These are phyloP conservation scores for Cucumis melo DNA, from an alignment of 306 rosid genomes.

Conservation along the genomic window DNA sequence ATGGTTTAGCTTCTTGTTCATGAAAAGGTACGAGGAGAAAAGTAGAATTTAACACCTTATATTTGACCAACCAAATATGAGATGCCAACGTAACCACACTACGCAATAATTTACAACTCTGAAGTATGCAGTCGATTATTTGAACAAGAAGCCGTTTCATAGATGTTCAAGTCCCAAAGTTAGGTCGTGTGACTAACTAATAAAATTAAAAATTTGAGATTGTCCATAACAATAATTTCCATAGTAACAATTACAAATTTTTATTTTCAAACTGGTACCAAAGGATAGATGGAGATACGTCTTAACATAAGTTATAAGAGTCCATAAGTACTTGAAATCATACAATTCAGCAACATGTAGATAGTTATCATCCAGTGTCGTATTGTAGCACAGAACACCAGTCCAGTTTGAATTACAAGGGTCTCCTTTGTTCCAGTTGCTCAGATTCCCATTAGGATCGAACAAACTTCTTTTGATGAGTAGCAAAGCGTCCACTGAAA, in stretches of 20 bases:
- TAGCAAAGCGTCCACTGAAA: slow-evolving; percentile 64
- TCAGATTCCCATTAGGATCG: slow-evolving; percentile 64
- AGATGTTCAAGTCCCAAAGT: not conserved
- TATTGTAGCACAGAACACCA: slow-evolving; percentile 61
- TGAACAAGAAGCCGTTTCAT: not conserved
- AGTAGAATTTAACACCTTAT: not conserved
- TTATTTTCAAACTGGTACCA: not conserved
- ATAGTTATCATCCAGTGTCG: slow-evolving; percentile 36
- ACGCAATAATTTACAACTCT: not conserved
- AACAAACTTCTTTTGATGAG: slow-evolving; percentile 38
- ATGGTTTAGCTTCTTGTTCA: not conserved
- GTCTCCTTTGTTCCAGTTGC: slow-evolving; percentile 64
- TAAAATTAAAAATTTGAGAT: not conserved
- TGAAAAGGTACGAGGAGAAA: not conserved
- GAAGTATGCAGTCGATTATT: not conserved
- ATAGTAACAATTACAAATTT: not conserved
- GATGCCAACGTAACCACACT: not conserved
- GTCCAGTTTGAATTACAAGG: slow-evolving; percentile 73
- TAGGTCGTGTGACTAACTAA: not conserved
- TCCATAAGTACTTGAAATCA: slow-evolving; percentile 11
- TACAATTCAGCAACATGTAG: slow-evolving; percentile 75
- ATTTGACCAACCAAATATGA: not conserved
- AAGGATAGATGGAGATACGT: not conserved
- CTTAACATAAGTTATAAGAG: not conserved
- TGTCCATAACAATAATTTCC: not conserved